phyloP scores from a whole-genome alignment of 352 stramenopile species.

The Phytophthora idaei region DNA sequence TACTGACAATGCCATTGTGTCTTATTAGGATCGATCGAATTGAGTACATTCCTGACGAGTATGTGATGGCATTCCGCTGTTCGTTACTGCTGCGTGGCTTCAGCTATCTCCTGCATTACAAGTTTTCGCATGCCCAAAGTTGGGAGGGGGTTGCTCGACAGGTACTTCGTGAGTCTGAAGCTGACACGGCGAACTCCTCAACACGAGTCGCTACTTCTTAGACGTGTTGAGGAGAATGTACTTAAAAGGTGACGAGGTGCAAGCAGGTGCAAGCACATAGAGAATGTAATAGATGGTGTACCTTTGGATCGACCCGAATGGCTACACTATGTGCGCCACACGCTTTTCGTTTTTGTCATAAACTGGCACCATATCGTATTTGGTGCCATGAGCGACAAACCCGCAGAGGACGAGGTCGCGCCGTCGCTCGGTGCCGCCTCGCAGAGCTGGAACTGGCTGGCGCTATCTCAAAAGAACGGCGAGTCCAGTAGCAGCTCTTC shows the following conservation, averaged over 20 bases:
- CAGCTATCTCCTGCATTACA: conserved; percentile 86
- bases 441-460: conserved; percentile 61
- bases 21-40: conserved; percentile 74
- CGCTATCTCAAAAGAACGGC: conserved; percentile 39
- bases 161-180: conserved; percentile 58
- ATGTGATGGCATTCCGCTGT: conserved; percentile 88
- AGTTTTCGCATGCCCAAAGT: conserved; percentile 85
- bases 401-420: not conserved
- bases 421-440: conserved; percentile 13
- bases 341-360: not conserved
- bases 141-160: conserved; percentile 75
- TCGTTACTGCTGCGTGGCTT: conserved; percentile 87
- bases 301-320: not conserved
- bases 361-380: conserved; percentile 15
- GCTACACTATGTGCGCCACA: conserved; percentile 2
- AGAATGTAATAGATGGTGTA: conserved; percentile 23
- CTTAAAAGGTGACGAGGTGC: not conserved
- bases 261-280: conserved; percentile 1
- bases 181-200: conserved; percentile 3
- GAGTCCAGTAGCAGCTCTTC: conserved; percentile 15
- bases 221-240: not conserved
- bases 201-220: not conserved
- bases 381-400: conserved; percentile 21
- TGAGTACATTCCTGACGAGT: conserved; percentile 84
- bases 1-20: conserved; percentile 9